phyloP scores from a whole-genome alignment of 2,329 filamentous ascomycete species.

The Cladophialophora immunda region DNA sequence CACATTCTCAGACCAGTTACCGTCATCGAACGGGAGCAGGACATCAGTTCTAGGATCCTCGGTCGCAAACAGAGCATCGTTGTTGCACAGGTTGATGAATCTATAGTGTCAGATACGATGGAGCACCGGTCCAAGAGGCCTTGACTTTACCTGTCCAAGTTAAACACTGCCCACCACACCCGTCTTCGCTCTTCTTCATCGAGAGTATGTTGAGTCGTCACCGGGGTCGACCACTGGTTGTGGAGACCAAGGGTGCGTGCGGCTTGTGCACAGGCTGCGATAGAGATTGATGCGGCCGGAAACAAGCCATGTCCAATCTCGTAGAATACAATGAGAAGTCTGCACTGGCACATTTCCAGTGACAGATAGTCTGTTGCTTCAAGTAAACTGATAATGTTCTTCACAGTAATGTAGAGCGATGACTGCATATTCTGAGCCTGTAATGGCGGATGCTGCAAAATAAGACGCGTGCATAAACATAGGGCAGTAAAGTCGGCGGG shows the following conservation, averaged over 20 bases:
- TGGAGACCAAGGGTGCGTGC: conserved; percentile 17
- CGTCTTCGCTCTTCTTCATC: conserved; percentile 15
- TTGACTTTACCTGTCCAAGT: conserved; percentile 20
- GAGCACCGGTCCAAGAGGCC: no score
- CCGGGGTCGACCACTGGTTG: conserved; percentile 3
- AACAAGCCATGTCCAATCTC: conserved; percentile 27
- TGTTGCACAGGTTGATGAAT: conserved; percentile 17
- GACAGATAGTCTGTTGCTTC: conserved; percentile 16
- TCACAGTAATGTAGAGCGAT: conserved; percentile 14
- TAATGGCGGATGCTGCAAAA: conserved; percentile 11
- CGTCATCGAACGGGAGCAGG: conserved; percentile 21
- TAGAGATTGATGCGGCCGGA: conserved; percentile 15
- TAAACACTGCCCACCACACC: conserved; percentile 24
- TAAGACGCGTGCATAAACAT: conserved; percentile 19
- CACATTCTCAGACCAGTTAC: conserved; percentile 15
- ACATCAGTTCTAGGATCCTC: conserved; percentile 16
- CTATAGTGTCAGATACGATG: neutral
- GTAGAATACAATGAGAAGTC: conserved; percentile 17
- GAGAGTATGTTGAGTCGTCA: neutral
- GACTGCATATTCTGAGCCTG: conserved; percentile 20
- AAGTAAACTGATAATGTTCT: conserved; percentile 17
- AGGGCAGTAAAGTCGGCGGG: conserved; percentile 16
- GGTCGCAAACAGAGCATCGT: conserved; percentile 16
- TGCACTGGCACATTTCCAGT: conserved; percentile 8
- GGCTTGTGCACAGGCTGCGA: conserved; percentile 4